phyloP scores from a whole-genome alignment of 352 stramenopile genomes.

The Pythium angustatum region DNA sequence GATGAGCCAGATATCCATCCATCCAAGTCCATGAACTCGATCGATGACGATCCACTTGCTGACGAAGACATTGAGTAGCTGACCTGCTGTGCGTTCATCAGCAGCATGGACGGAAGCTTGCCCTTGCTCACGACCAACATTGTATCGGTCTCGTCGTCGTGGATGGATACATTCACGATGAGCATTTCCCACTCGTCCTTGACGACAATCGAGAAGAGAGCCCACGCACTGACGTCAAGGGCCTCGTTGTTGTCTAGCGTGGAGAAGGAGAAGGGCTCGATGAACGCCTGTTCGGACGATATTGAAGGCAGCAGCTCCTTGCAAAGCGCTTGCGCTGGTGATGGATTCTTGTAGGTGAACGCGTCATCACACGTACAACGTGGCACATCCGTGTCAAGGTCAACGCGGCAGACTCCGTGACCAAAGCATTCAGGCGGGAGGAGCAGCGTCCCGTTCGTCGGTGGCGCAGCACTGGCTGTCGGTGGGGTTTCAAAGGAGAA shows the following conservation, averaged over 20 bases:
- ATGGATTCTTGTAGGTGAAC: constrained; percentile 53
- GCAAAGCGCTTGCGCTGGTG: constrained; percentile 50
- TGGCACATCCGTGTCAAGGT: constrained; percentile 30
- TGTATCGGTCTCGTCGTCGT: constrained; percentile 49
- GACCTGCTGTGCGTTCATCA: constrained; percentile 11
- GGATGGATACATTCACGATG: constrained; percentile 43
- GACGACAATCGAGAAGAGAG: constrained; percentile 59
- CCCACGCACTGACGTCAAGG: constrained; percentile 51
- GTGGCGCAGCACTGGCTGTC: no score
- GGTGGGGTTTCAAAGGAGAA: background rate
- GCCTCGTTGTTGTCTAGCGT: constrained; percentile 44
- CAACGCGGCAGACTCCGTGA: constrained; percentile 61
- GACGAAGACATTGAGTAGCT: background rate
- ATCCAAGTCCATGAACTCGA: constrained; percentile 57
- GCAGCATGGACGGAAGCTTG: constrained; percentile 44
- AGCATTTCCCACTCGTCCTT: constrained; percentile 64
- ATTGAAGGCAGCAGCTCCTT: constrained; percentile 59
- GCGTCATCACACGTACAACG: constrained; percentile 66
- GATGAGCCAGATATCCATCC: constrained; percentile 45
- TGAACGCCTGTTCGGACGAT: constrained; percentile 62
- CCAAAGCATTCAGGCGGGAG: constrained; percentile 74
- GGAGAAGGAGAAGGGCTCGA: constrained; percentile 42
- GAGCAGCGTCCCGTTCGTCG: constrained; percentile 32
- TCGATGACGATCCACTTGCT: constrained; percentile 21
- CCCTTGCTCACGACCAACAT: constrained; percentile 76